Evolutionary conservation across 441 rosid species (phyloP).

Genomic region (Euphorbia neoarborescens): DNA sequence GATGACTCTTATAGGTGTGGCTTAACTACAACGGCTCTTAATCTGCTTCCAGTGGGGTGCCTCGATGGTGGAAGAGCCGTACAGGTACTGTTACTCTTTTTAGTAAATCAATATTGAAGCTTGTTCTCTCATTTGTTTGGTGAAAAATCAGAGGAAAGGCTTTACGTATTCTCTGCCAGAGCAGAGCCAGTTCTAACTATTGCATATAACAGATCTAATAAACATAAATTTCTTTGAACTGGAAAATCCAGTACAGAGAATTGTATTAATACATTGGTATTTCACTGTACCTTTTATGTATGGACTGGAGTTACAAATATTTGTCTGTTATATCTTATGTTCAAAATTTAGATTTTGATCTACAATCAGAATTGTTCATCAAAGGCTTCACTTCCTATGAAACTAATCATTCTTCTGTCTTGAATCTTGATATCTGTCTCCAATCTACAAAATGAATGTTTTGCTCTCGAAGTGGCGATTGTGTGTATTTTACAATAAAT

Average conservation of each 20-base stretch:
- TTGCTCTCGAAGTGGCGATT: too few species aligned
- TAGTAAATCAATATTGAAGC: background rate
- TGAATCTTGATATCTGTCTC: background rate
- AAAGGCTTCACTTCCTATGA: background rate
- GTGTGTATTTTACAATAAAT: background rate
- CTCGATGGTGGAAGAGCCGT: slow-evolving; percentile 95
- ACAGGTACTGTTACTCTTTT: slow-evolving; percentile 43
- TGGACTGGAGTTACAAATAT: background rate
- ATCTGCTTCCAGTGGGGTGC: slow-evolving; percentile 96
- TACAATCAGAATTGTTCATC: background rate
- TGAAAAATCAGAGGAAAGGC: background rate
- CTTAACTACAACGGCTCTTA: slow-evolving; percentile 81
- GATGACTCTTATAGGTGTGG: slow-evolving; percentile 63
- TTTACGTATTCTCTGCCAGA: background rate
- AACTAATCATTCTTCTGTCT: background rate
- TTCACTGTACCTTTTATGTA: background rate
- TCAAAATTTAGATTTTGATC: background rate
- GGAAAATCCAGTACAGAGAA: background rate
- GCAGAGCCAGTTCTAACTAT: background rate
- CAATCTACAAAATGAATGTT: background rate
- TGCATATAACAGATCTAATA: background rate
- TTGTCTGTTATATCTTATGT: background rate
- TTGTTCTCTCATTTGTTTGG: background rate
- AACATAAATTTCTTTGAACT: background rate
- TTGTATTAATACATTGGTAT: background rate